Percentiles rank a stretch among this genome's conserved stretches.
Conservation (phyloP, 352 stramenopile genomes). For the Pythium rhizo-oryzae region DNA sequence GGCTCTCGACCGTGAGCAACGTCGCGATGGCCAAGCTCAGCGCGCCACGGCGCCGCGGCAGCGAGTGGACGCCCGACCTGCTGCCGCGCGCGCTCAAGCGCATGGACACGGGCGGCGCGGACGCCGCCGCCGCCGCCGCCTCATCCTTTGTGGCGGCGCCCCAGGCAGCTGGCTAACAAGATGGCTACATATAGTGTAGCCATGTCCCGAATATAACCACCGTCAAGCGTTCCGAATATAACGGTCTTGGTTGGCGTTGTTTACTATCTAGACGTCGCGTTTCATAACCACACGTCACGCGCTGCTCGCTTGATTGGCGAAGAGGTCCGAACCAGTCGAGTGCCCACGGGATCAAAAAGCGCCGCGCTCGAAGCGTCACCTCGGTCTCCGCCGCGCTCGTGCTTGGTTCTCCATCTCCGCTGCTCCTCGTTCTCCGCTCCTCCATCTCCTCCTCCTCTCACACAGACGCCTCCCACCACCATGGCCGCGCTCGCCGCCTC, state of each 20-base stretch:
- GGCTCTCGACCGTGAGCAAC: slow-evolving; percentile 55
- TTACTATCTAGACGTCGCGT: not conserved
- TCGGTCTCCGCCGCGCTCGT: no score
- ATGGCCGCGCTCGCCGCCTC: slow-evolving; percentile 83
- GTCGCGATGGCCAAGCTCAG: slow-evolving; percentile 74
- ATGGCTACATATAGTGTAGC: slow-evolving; percentile 18
- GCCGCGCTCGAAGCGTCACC: slow-evolving; percentile 23
- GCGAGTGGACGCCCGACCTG: slow-evolving; percentile 75
- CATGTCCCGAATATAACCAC: slow-evolving; percentile 26
- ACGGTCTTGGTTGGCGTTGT: not conserved
- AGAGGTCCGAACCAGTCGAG: slow-evolving; percentile 25
- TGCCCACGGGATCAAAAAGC: not conserved
- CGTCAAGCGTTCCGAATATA: slow-evolving; percentile 17
- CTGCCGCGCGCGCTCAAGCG: slow-evolving; percentile 63
- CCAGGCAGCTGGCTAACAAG: no score
- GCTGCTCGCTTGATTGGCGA: slow-evolving; percentile 27
- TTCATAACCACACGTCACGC: slow-evolving; percentile 16
- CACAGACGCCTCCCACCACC: slow-evolving; percentile 6
- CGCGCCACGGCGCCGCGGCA: slow-evolving; percentile 52
- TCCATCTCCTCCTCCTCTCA: no score
- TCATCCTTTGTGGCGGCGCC: no score
- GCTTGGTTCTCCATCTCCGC: no score
- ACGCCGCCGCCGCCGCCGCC: not conserved
- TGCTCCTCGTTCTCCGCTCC: no score
- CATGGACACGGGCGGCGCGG: slow-evolving; percentile 29